Evolutionary conservation across 805 yeast genomes (phyloP).

Genomic region (Monosporozyma aquatica): DNA sequence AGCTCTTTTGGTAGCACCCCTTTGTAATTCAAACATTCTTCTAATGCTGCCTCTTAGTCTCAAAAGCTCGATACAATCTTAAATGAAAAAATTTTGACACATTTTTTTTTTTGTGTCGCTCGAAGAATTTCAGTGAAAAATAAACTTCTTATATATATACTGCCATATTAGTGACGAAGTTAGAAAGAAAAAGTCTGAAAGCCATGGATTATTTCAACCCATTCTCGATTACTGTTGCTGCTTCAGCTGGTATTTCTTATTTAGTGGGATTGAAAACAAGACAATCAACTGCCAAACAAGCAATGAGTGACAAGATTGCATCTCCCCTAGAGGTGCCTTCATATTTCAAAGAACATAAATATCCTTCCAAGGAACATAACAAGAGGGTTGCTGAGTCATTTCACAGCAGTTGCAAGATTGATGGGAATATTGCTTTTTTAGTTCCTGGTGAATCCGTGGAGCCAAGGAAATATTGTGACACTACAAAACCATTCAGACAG

Average conservation of each 20-base stretch:
- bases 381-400: constrained; percentile 30
- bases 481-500: constrained; percentile 70
- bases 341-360: constrained; percentile 35
- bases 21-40: too few relatives aligned
- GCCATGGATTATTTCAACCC: too few relatives aligned
- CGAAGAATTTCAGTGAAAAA: too few relatives aligned
- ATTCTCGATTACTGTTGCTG: neutral
- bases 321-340: constrained; percentile 18
- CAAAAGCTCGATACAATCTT: too few relatives aligned
- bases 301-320: constrained; percentile 8
- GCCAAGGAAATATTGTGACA: constrained; percentile 70
- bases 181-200: too few relatives aligned
- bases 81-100: too few relatives aligned
- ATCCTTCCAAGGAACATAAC: constrained; percentile 81
- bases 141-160: too few relatives aligned
- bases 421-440: constrained; percentile 38
- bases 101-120: too few relatives aligned
- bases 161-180: too few relatives aligned
- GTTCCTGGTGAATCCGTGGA: constrained; percentile 53
- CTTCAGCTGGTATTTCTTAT: constrained; percentile 4
- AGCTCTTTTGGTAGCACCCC: too few relatives aligned
- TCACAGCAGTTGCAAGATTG: constrained; percentile 18
- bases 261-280: neutral
- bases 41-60: too few relatives aligned
- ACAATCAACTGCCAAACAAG: neutral